Evolutionary conservation across 2,329 filamentous ascomycete genomes (phyloP), one percentile per base, ranked within the genome.

Genomic region (Hymenotorrendiella dingleyae): DNA sequence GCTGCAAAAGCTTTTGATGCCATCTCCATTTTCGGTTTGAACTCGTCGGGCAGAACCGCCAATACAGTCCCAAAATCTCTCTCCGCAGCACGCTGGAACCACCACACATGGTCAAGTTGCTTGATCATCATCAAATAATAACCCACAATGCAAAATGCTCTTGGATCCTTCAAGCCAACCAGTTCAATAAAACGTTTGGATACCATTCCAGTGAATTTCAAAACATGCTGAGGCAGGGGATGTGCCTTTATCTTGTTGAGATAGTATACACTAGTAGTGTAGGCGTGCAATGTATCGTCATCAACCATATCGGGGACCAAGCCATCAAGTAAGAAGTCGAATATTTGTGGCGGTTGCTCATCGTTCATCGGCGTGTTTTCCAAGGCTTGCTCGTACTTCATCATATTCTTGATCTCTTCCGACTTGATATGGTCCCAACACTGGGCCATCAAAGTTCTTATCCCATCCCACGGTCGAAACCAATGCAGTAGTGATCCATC

Each of bases 81-180:
- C 6, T 73, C 70, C 11, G 78, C 73, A 54, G 82, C 80, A 27
- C 80, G 78, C 14, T 78, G 72, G 24, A 84, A 65, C 82, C 82
- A 86, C 82, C 82, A 86, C 12, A 80, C 66, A 12, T 68, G 62
- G 47, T 82, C 74, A 48, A 83, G 67, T 24, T 72, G 71, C 55
- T 80, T 80, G 35, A 85, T 66, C 27, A 83, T 64, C 21, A 78
- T 80, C 54, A 83, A 83, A 59, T 82, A 84, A 58, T 76, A 80
- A 6, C 79, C 80, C 1, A 84, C 69, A 26, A 83, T 78, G 23
- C 74, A 72, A 21, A 84, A 67, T 2, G 80, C 78, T 10, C 80
- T 74, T 1, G 80, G 79, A 4, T 74, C 70, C 44, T 73, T 72
- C 38, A 68, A 67, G 50, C 75, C 71, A 7, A 84, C 69, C 26